Base-by-base conservation (phyloP, 768 basidiomycete genomes). In the Hirschioporus abietinus region DNA sequence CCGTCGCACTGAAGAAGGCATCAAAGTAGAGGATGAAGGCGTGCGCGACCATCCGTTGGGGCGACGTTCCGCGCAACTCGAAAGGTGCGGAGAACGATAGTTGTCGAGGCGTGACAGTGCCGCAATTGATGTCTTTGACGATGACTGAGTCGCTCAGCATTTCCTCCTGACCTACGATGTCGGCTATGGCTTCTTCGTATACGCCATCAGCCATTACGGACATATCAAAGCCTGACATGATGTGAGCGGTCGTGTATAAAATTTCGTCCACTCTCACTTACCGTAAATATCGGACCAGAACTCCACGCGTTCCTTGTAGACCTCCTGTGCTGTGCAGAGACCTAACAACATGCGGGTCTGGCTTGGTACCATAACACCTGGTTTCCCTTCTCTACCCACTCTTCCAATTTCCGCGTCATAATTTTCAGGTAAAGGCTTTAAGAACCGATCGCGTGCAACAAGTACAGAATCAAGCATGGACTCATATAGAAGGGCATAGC, bases 381-480 rank as follows among this genome's bases (percentile, higher is more conserved):
- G 6, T 20, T 52, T 52, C 20, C 42, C 42, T 52, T 52, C 42
- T 52, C 42, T 52, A 12, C 42, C 42, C 42, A 52, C 42, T 52
- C 42, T 12, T 12, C 42, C 42, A 15, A 52, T 52, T 20, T 52
- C 42, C 12, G 42, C 42, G 42, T 52, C 42, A 52, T 52, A 52
- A 52, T 52, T 52, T 52, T 12, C 42, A 5, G 77, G 84, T 0
- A 74, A 77, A 0, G 88, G 85, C 62, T 81, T 80, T 35, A 99
- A 81, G 78, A 94, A 98, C 24, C 90, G 84, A 75, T 98, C 95
- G 20, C 96, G 84, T 0, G 96, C 96, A 68, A 81, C 78, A 23
- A 99, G 80, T 20, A 99, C 96, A 1, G 95, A 96, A 76, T 98
- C 96, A 35, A 99, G 85, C 96, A 99, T 98, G 58, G 91, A 93